phyloP scores from a whole-genome alignment of 1,139 yeast species.

The Yamadazyma sp. region DNA sequence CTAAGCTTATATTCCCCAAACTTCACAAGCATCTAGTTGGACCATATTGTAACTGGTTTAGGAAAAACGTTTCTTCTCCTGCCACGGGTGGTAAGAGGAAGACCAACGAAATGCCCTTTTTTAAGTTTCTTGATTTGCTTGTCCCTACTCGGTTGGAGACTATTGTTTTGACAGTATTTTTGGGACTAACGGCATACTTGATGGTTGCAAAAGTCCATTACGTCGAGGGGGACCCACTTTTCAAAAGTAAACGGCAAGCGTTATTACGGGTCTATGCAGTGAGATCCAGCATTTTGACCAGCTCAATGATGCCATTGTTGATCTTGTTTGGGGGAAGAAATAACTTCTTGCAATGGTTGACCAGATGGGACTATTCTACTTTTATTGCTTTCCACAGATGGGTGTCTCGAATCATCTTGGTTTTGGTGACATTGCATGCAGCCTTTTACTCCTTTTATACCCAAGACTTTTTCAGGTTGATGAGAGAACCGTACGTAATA shows the following conservation, averaged over 20 bases:
- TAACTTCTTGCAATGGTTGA: slow-evolving; percentile 54
- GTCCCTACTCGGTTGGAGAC: slow-evolving; percentile 70
- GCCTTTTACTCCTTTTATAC: slow-evolving; percentile 27
- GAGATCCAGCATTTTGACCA: slow-evolving; percentile 58
- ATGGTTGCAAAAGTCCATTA: slow-evolving; percentile 22
- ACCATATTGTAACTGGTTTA: slow-evolving; percentile 24
- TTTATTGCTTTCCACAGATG: slow-evolving; percentile 61
- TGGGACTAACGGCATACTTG: slow-evolving; percentile 44
- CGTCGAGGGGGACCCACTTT: slow-evolving; percentile 31
- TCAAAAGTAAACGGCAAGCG: slow-evolving; percentile 14
- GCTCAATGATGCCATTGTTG: slow-evolving; percentile 52
- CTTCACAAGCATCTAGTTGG: slow-evolving; percentile 21
- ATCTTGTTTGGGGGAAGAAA: slow-evolving; percentile 63
- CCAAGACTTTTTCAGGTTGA: slow-evolving; percentile 4
- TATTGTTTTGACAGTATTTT: slow-evolving; percentile 46
- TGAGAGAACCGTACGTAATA: slow-evolving; percentile 27
- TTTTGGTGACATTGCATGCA: slow-evolving; percentile 41
- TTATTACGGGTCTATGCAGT: slow-evolving; percentile 45
- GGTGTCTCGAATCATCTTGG: slow-evolving; percentile 51
- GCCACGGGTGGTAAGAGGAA: slow-evolving; percentile 27
- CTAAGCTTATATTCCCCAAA: slow-evolving; percentile 26
- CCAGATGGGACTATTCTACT: slow-evolving; percentile 62
- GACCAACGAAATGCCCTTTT: slow-evolving; percentile 26
- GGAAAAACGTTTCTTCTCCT: slow-evolving; percentile 27
- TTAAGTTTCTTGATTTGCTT: slow-evolving; percentile 33